Conservation (phyloP, 495 filamentous ascomycete species). For the Talaromyces thailandensis region DNA sequence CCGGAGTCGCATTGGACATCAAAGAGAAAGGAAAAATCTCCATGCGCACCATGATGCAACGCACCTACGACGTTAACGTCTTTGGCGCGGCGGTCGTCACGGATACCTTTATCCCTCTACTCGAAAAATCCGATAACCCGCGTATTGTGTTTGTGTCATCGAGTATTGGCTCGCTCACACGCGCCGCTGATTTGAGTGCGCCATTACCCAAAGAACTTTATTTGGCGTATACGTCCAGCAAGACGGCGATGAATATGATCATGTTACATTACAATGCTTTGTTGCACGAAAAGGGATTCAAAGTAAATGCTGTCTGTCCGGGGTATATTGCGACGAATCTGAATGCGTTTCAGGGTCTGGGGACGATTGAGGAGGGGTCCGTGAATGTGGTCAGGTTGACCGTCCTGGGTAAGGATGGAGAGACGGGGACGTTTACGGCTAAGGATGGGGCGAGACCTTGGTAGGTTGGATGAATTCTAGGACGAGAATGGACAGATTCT, state of each 20-base stretch:
- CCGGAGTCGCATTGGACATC: slow-evolving; percentile 25
- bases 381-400: slow-evolving; percentile 19
- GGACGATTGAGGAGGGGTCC: slow-evolving; percentile 14
- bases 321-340: slow-evolving; percentile 17
- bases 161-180: slow-evolving; percentile 20
- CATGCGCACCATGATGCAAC: slow-evolving; percentile 18
- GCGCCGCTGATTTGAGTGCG: background rate
- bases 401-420: slow-evolving; percentile 14
- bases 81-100: slow-evolving; percentile 25
- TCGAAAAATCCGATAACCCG: slow-evolving; percentile 25
- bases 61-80: slow-evolving; percentile 34
- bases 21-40: slow-evolving; percentile 8
- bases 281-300: slow-evolving; percentile 17
- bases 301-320: slow-evolving; percentile 20
- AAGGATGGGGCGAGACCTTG: slow-evolving; percentile 16
- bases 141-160: slow-evolving; percentile 36
- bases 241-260: slow-evolving; percentile 33
- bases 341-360: slow-evolving; percentile 7
- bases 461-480: slow-evolving; percentile 10
- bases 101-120: slow-evolving; percentile 35
- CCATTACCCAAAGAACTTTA: background rate
- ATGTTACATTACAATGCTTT: slow-evolving; percentile 14
- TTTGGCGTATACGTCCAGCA: slow-evolving; percentile 20
- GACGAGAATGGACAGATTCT: background rate
- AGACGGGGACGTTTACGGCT: slow-evolving; percentile 14